Evolutionary conservation across 148 eudicot species (phyloP).

Genomic region (Tetragonia tetragonoides): DNA sequence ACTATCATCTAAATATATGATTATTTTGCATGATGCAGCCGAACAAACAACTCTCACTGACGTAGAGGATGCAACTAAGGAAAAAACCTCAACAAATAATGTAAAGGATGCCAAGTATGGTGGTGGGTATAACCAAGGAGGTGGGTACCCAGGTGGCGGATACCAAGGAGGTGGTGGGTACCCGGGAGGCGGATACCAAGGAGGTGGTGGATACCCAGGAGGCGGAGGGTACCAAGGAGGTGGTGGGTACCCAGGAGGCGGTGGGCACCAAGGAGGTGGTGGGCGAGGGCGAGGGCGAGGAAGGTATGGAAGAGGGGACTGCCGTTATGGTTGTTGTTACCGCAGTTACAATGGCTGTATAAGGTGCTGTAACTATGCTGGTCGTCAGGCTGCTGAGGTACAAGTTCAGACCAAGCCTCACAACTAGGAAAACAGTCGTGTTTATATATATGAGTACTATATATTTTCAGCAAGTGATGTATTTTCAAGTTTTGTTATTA

Average conservation of each 20-base stretch:
- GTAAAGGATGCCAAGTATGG: constrained; percentile 22
- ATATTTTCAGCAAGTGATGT: too few relatives aligned
- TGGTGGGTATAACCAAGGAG: constrained; percentile 2
- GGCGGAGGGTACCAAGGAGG: neutral
- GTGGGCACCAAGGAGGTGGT: neutral
- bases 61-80: neutral
- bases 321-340: constrained; percentile 28
- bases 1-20: too few relatives aligned
- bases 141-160: constrained; percentile 8
- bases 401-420: constrained; percentile 11
- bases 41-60: too few relatives aligned
- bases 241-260: constrained; percentile 2
- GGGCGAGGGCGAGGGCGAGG: neutral
- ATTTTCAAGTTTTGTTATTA: too few relatives aligned
- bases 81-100: neutral
- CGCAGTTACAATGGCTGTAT: constrained; percentile 16
- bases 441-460: too few relatives aligned
- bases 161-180: constrained; percentile 22
- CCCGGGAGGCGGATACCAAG: constrained; percentile 16
- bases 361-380: constrained; percentile 26
- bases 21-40: too few relatives aligned
- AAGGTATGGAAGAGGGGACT: constrained; percentile 11
- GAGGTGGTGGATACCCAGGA: constrained; percentile 15
- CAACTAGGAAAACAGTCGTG: neutral
- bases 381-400: constrained; percentile 7